A percentile compares a stretch with the other conserved stretches of the same genome.
Evolutionary conservation across 805 yeast species (phyloP).

Genomic region (Maudiozyma saulgeensis): DNA sequence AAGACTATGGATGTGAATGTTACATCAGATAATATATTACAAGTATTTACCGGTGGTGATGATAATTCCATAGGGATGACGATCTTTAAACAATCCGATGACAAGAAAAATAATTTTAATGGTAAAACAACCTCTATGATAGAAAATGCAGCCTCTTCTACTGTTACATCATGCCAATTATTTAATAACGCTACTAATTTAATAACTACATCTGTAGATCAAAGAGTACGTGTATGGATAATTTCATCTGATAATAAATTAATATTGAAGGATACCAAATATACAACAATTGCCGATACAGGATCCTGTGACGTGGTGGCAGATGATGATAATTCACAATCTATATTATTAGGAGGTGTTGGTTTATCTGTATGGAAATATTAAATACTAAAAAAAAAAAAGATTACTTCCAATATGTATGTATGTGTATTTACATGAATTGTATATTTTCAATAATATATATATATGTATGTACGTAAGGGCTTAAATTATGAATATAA

Average conservation of each 20-base stretch:
- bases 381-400: neutral
- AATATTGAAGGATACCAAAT: slow-evolving; percentile 33
- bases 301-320: slow-evolving; percentile 51
- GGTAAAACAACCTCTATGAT: slow-evolving; percentile 26
- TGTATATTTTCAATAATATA: neutral
- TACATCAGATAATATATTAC: slow-evolving; percentile 9
- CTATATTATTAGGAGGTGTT: slow-evolving; percentile 61
- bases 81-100: slow-evolving; percentile 26
- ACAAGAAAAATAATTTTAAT: neutral
- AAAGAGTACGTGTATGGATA: slow-evolving; percentile 62
- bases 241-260: slow-evolving; percentile 19
- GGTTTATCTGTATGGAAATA: slow-evolving; percentile 54
- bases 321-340: slow-evolving; percentile 18
- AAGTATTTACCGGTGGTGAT: slow-evolving; percentile 78
- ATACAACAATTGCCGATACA: slow-evolving; percentile 86
- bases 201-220: slow-evolving; percentile 76
- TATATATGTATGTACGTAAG: neutral
- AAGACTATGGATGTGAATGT: slow-evolving; percentile 42
- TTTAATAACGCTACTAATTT: slow-evolving; percentile 27
- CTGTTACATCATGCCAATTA: slow-evolving; percentile 57
- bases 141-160: slow-evolving; percentile 70
- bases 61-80: slow-evolving; percentile 62
- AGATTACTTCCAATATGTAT: neutral
- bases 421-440: neutral
- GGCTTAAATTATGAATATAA: neutral